phyloP scores from a whole-genome alignment of 1,284 basidiomycete genomes.

The Rhodotorula sp. region DNA sequence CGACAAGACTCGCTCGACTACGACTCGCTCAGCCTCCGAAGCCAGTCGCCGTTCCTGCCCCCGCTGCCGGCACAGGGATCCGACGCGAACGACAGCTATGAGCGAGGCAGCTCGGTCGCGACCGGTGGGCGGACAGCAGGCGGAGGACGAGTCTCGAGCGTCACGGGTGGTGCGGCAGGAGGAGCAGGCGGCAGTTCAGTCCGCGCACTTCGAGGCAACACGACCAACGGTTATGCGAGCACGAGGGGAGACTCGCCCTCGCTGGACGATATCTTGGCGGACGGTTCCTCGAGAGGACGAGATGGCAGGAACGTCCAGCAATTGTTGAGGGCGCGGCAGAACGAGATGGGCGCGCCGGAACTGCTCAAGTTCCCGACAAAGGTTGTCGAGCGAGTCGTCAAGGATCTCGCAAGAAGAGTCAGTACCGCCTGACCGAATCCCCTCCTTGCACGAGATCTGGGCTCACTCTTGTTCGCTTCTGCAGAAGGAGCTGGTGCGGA shows the following conservation, averaged over 20 bases:
- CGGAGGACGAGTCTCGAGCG: constrained; percentile 7
- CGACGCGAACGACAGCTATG: neutral
- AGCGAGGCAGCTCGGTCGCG: constrained; percentile 5
- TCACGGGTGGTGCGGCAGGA: constrained; percentile 5
- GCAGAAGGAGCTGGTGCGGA: constrained; percentile 34
- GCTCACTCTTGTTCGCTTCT: too few species aligned
- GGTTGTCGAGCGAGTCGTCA: constrained; percentile 31
- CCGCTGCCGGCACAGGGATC: neutral
- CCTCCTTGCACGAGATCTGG: too few species aligned
- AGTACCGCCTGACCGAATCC: too few species aligned
- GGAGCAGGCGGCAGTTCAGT: constrained; percentile 24
- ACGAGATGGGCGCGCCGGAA: constrained; percentile 38
- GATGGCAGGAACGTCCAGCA: constrained; percentile 25
- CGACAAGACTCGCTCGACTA: constrained; percentile 18
- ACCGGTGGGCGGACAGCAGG: neutral
- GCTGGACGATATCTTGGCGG: constrained; percentile 30
- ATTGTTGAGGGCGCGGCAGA: constrained; percentile 31
- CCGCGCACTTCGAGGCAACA: neutral
- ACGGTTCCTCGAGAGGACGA: neutral
- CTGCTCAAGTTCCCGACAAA: constrained; percentile 30
- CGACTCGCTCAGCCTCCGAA: constrained; percentile 4
- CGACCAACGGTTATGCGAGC: constrained; percentile 4
- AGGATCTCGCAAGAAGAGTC: constrained; percentile 28
- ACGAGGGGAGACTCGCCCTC: constrained; percentile 25
- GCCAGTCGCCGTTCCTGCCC: constrained; percentile 6